Evolutionary conservation across 2,329 filamentous ascomycete genomes (phyloP).

Genomic region (Volutella citrinella): DNA sequence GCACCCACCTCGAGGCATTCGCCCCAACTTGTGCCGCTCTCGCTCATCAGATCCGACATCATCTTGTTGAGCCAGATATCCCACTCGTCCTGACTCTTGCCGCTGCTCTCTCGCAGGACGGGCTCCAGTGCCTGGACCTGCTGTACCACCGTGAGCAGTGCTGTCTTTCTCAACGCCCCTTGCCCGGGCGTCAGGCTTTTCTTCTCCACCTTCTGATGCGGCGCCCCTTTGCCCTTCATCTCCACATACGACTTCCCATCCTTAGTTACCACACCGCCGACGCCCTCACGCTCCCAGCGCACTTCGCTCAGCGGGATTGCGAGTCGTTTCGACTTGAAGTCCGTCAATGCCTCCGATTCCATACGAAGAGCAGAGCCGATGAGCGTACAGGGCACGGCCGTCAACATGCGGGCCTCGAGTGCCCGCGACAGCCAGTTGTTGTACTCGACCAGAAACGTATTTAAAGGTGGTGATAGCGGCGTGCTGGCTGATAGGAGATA

Average conservation of each 20-base stretch:
- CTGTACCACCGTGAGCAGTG: slow-evolving; percentile 77
- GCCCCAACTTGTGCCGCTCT: slow-evolving; percentile 74
- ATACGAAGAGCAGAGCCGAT: slow-evolving; percentile 77
- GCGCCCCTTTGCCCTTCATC: slow-evolving; percentile 44
- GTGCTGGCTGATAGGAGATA: slow-evolving; percentile 83
- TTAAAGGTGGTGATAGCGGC: slow-evolving; percentile 75
- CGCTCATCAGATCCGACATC: slow-evolving; percentile 78
- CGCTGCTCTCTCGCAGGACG: slow-evolving; percentile 74
- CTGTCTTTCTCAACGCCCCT: slow-evolving; percentile 70
- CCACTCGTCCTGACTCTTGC: slow-evolving; percentile 90
- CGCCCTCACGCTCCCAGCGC: slow-evolving; percentile 80
- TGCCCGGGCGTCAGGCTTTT: slow-evolving; percentile 65
- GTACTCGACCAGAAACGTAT: slow-evolving; percentile 78
- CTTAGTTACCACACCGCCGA: slow-evolving; percentile 59
- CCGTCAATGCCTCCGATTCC: slow-evolving; percentile 68
- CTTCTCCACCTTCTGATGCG: slow-evolving; percentile 36
- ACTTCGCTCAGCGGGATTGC: slow-evolving; percentile 85
- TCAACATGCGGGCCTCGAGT: slow-evolving; percentile 67
- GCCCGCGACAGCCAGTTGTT: slow-evolving; percentile 79
- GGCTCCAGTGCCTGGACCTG: slow-evolving; percentile 85
- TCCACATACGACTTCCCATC: slow-evolving; percentile 60
- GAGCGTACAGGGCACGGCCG: slow-evolving; percentile 73
- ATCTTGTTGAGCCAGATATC: slow-evolving; percentile 84
- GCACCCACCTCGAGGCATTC: slow-evolving; percentile 86
- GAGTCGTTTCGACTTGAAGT: slow-evolving; percentile 70